A percentile compares a stretch with the other conserved stretches of the same genome.
Evolutionary conservation across 1,139 yeast species (phyloP).

Genomic region (Blastobotrys capitulatus): DNA sequence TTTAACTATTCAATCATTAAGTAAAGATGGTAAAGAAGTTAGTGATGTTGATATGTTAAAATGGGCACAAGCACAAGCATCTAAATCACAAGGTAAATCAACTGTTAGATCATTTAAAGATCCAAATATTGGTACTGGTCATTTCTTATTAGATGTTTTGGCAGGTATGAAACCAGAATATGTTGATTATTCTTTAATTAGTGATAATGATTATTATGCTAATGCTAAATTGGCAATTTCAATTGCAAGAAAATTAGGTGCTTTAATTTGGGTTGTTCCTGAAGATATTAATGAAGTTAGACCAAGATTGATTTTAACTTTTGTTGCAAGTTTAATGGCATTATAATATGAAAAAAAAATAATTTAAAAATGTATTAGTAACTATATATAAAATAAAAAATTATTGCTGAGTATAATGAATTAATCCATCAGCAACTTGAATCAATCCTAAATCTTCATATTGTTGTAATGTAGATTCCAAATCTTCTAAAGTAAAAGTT

Average conservation of each 20-base stretch:
- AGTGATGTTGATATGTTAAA: slow-evolving; percentile 79
- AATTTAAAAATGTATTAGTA: neutral
- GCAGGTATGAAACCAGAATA: slow-evolving; percentile 96
- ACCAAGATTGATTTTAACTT: slow-evolving; percentile 85
- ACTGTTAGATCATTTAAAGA: slow-evolving; percentile 83
- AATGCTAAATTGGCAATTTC: slow-evolving; percentile 97
- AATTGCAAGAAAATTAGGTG: slow-evolving; percentile 96
- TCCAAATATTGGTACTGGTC: slow-evolving; percentile 64
- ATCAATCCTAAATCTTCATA: slow-evolving; percentile 34
- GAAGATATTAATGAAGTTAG: slow-evolving; percentile 97
- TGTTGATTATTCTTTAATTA: slow-evolving; percentile 89
- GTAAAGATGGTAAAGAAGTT: slow-evolving; percentile 66
- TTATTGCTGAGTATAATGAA: neutral
- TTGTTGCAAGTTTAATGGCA: slow-evolving; percentile 92
- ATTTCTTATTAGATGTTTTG: slow-evolving; percentile 81
- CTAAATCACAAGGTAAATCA: slow-evolving; percentile 71
- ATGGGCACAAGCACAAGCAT: slow-evolving; percentile 88
- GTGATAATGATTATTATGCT: slow-evolving; percentile 80
- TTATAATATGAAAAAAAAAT: slow-evolving; percentile 26
- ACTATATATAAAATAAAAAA: neutral
- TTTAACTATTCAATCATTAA: slow-evolving; percentile 68
- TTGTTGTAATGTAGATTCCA: slow-evolving; percentile 68
- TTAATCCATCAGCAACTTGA: slow-evolving; percentile 1
- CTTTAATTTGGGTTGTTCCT: slow-evolving; percentile 97
- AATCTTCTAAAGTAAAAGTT: slow-evolving; percentile 78